Evolutionary conservation across 371 early-diverging fungal genomes (phyloP), one percentile per base, ranked within the genome.

Genomic region (Parasitella parasitica): DNA sequence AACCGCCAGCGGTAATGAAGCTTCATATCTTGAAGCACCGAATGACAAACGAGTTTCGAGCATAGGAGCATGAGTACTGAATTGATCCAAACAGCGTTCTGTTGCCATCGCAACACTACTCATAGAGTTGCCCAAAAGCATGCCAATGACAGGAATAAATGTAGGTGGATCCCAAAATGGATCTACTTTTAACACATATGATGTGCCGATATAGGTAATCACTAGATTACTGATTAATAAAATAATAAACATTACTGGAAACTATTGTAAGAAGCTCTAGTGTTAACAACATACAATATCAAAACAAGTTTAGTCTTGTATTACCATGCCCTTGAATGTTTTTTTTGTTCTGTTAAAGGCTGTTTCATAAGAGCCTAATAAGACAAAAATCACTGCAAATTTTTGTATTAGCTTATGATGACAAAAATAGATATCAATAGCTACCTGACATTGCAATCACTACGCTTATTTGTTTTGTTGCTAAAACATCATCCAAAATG

Each of bases 121-220:
- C 88, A 94, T 93, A 16, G 86, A 81, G 66, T 92, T 94, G 26
- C 94, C 94, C 3, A 94, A 76, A 15, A 94, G 61, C 94, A 93
- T 93, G 18, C 96, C 96, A 12, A 94, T 69, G 27, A 91, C 90
- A 18, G 96, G 95, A 39, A 96, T 88, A 66, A 92, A 96, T 62
- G 86, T 83, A 12, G 81, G 82, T 9, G 95, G 91, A 11, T 82
- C 75, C 73, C 83, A 91, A 55, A 91, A 87, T 0, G 94, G 94
- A 4, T 78, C 61, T 50, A 86, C 85, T 20, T 85, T 82, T 63
- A 95, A 80, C 28, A 92, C 89, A 68, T 82, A 78, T 9, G 76
- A 74, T 13, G 88, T 84, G 12, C 90, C 88, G 43, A 87, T 55
- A 9, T 82, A 69, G 11, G 78, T 78, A 20, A 85, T 73, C 27